Evolutionary conservation across 495 filamentous ascomycete genomes (phyloP), one percentile per base, ranked within the genome.

Genomic region (Parmelia sp.): DNA sequence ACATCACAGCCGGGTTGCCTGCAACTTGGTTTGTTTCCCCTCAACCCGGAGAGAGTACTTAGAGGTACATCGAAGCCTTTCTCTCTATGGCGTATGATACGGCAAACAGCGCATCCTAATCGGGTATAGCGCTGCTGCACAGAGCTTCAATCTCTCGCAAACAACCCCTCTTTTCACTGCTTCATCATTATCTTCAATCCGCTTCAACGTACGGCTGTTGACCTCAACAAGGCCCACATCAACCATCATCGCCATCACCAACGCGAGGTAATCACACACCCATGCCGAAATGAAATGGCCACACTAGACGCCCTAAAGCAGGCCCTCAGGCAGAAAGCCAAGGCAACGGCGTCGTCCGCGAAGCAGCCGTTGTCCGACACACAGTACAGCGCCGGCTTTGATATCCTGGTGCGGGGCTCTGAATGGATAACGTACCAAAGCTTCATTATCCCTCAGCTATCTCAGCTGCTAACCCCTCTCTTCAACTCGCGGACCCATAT

Each of bases 381-480:
- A 67, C 71, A 87, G 64, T 84, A 85, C 36, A 37, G 36, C 36
- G 36, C 36, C 36, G 36, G 36, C 36, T 37, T 37, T 11, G 36
- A 37, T 37, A 37, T 11, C 36, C 36, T 37, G 36, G 36, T 37
- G 36, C 36, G 36, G 36, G 36, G 36, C 36, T 37, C 74, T 69
- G 79, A 72, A 74, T 76, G 72, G 78, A 69, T 55, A 29, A 79
- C 71, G 2, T 84, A 86, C 73, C 69, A 79, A 72, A 74, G 82
- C 65, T 86, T 85, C 71, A 82, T 86, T 66, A 77, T 83, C 63
- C 82, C 84, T 69, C 80, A 83, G 55, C 74, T 88, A 31, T 76
- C 73, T 63, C 71, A 75, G 61, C 70, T 83, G n/a, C 65, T 87
- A 47, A 58, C 69, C 10, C 70, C 77, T 56, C 76, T 85, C 67